These are phyloP conservation scores for Phytophthora vignae DNA, from an alignment of 352 stramenopile species.

Conservation along the genomic window DNA sequence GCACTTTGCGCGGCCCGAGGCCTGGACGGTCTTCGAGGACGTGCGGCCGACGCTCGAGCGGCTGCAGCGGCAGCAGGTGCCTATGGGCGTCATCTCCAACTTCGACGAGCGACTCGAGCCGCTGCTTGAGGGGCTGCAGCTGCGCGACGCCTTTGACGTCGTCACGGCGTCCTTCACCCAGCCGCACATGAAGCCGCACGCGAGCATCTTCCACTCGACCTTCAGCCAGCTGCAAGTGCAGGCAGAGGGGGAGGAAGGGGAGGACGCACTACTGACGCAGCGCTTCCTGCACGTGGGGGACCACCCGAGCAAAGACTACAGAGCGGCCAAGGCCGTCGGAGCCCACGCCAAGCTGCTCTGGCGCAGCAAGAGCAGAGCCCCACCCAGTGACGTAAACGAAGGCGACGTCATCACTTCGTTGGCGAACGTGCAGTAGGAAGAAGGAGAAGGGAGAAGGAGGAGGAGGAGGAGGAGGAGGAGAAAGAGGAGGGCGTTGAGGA, in stretches of 20 bases:
- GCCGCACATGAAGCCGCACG: constrained; percentile 58
- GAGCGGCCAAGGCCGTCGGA: constrained; percentile 46
- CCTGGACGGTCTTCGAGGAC: constrained; percentile 75
- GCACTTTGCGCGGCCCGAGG: constrained; percentile 54
- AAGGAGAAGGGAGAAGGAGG: background rate
- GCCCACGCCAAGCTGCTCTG: constrained; percentile 54
- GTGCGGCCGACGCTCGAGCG: constrained; percentile 48
- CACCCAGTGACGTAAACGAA: constrained; percentile 7
- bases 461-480: background rate
- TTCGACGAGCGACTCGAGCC: constrained; percentile 75
- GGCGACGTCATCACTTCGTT: constrained; percentile 48
- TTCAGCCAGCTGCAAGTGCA: constrained; percentile 39
- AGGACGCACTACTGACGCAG: constrained; percentile 3
- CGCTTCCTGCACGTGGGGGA: constrained; percentile 73
- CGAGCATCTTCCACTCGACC: constrained; percentile 65
- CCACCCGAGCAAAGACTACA: constrained; percentile 62
- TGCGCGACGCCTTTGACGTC: constrained; percentile 58
- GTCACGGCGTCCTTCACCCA: constrained; percentile 69
- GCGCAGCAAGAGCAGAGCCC: constrained; percentile 14
- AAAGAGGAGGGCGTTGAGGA: background rate
- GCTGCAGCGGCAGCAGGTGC: constrained; percentile 30
- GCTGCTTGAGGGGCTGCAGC: constrained; percentile 51
- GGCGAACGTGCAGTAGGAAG: constrained; percentile 17
- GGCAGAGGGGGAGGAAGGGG: background rate
- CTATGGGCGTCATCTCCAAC: constrained; percentile 79